A percentile compares a stretch with the other conserved stretches of the same genome.
Evolutionary conservation across 2,329 filamentous ascomycete genomes (phyloP).

Genomic region (Venturia pyrina): DNA sequence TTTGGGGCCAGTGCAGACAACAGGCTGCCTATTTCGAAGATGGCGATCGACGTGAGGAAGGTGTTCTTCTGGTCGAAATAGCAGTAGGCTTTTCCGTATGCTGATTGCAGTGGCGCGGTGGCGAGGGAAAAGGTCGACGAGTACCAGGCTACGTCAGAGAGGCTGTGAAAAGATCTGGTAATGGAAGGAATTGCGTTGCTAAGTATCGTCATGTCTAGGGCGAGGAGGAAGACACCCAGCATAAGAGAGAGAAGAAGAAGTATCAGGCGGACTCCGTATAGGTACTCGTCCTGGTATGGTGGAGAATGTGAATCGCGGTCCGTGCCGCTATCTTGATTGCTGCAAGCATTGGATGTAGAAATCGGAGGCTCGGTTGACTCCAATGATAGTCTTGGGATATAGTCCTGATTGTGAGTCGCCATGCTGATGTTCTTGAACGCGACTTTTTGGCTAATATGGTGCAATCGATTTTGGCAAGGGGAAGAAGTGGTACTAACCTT

Average conservation of each 20-base stretch:
- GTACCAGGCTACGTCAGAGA: constrained; percentile 11
- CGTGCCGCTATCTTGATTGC: not conserved
- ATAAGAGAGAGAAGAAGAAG: not conserved
- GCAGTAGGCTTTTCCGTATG: constrained; percentile 12
- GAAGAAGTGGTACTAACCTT: too few relatives aligned
- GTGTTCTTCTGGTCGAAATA: constrained; percentile 9
- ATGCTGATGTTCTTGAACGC: too few relatives aligned
- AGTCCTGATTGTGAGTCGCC: too few relatives aligned
- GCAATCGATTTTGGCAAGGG: too few relatives aligned
- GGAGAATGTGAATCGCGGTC: not conserved
- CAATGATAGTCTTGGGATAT: not conserved
- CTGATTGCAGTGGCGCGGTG: constrained; percentile 3
- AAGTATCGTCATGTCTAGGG: not conserved
- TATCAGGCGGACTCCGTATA: not conserved
- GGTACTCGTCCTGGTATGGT: not conserved
- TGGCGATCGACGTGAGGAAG: not conserved
- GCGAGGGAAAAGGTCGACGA: constrained; percentile 12
- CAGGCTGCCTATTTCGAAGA: not conserved
- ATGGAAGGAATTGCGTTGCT: constrained; percentile 33
- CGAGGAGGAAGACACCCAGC: not conserved
- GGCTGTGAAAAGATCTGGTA: constrained; percentile 10
- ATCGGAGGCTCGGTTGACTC: constrained; percentile 13
- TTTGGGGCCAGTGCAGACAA: constrained; percentile 29
- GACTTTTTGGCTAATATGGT: too few relatives aligned
- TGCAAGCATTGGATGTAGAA: not conserved